Conservation (phyloP, 2,329 filamentous ascomycete species). For the Fusarium succisae region DNA sequence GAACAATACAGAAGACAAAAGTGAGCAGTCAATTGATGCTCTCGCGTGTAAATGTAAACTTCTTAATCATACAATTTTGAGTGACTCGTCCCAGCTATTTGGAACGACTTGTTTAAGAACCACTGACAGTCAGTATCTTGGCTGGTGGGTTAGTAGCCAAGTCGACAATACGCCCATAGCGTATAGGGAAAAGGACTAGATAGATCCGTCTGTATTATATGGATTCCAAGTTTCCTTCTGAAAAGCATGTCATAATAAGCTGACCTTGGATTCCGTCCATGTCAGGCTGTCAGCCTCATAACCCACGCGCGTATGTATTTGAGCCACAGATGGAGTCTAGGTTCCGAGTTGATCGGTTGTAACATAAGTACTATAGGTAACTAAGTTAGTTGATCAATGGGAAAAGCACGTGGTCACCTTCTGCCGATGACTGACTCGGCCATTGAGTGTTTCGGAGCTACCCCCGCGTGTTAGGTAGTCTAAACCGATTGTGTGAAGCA, state of each 20-base stretch:
- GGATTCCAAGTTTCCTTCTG: not conserved
- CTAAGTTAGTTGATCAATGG: not conserved
- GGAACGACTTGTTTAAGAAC: not conserved
- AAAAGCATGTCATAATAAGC: not conserved
- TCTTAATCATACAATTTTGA: not conserved
- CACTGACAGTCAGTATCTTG: not conserved
- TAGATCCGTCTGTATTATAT: not conserved
- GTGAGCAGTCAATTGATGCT: conserved; percentile 4
- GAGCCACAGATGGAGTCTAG: not conserved
- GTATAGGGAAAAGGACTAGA: not conserved
- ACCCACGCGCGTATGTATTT: not conserved
- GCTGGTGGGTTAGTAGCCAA: not conserved
- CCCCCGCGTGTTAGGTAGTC: conserved; percentile 2
- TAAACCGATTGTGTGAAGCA: conserved; percentile 1
- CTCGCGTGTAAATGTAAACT: conserved; percentile 19
- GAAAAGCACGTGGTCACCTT: conserved; percentile 32
- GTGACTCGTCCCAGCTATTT: not conserved
- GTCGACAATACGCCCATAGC: not conserved
- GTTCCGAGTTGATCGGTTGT: not conserved
- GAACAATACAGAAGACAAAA: not conserved
- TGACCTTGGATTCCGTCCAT: not conserved
- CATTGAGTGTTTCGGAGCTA: not conserved
- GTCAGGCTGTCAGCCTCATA: not conserved
- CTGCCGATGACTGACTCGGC: conserved; percentile 21
- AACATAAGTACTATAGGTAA: not conserved